Evolutionary conservation across 2,329 filamentous ascomycete species (phyloP).

Genomic region (Fusarium succisae): DNA sequence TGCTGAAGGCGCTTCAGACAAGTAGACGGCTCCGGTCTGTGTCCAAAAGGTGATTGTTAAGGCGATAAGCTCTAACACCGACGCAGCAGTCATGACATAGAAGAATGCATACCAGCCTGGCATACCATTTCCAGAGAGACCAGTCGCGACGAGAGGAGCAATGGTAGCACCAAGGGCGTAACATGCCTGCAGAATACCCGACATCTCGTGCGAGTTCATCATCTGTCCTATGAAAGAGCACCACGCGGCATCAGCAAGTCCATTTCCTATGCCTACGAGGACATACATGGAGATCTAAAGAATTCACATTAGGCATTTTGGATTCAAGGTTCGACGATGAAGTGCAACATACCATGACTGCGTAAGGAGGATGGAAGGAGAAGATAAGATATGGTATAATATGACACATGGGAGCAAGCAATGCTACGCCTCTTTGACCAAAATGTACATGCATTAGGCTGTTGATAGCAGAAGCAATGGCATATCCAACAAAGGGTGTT

Average conservation of each 20-base stretch:
- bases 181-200: neutral
- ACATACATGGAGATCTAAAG: neutral
- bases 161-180: neutral
- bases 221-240: neutral
- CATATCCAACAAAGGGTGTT: neutral
- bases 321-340: neutral
- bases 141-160: neutral
- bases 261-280: neutral
- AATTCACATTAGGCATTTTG: neutral
- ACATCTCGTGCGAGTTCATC: neutral
- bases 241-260: neutral
- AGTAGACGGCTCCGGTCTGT: neutral
- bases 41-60: neutral
- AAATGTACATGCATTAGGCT: neutral
- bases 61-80: neutral
- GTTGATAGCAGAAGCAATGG: neutral
- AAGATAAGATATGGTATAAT: neutral
- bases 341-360: neutral
- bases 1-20: neutral
- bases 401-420: neutral
- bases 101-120: neutral
- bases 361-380: neutral
- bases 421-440: neutral
- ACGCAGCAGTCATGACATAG: neutral
- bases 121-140: neutral